Conservation (phyloP, 768 basidiomycete genomes). For the Collybia sp. region DNA sequence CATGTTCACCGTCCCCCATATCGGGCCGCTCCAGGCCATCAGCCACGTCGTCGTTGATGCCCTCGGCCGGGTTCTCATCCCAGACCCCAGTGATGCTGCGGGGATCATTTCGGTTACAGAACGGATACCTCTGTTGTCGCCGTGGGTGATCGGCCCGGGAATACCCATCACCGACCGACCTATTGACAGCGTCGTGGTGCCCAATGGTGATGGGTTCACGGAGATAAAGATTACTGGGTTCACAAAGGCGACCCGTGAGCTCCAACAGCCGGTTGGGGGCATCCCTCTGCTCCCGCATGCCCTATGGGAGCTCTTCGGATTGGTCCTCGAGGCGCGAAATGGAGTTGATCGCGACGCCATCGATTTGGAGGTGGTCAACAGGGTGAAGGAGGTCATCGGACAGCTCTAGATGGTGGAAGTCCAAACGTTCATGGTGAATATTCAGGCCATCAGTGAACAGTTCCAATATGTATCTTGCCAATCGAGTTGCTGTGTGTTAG, state of each 20-base stretch:
- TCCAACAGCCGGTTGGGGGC: conserved; percentile 21
- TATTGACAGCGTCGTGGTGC: conserved; percentile 27
- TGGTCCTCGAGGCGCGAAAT: conserved; percentile 28
- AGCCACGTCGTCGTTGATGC: conserved; percentile 24
- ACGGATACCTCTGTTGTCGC: conserved; percentile 19
- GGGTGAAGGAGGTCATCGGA: conserved; percentile 1
- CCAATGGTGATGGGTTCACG: conserved; percentile 10
- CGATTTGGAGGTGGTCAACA: neutral
- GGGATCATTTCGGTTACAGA: conserved; percentile 20
- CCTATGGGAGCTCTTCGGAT: conserved; percentile 25
- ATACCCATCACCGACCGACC: conserved; percentile 25
- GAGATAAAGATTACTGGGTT: conserved; percentile 33
- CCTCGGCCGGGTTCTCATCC: conserved; percentile 19
- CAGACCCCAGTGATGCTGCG: conserved; percentile 19
- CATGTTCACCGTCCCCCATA: conserved; percentile 17
- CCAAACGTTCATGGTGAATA: no score
- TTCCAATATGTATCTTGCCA: no score
- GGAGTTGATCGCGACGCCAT: neutral
- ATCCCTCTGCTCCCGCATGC: conserved; percentile 20
- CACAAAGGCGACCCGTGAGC: conserved; percentile 19
- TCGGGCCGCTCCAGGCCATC: conserved; percentile 1
- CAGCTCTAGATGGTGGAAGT: no score
- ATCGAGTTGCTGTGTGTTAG: no score
- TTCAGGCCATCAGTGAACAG: no score
- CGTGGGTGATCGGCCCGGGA: conserved; percentile 28